Base-by-base conservation (phyloP, 768 basidiomycete species). In the Agaricus subrufescens region DNA sequence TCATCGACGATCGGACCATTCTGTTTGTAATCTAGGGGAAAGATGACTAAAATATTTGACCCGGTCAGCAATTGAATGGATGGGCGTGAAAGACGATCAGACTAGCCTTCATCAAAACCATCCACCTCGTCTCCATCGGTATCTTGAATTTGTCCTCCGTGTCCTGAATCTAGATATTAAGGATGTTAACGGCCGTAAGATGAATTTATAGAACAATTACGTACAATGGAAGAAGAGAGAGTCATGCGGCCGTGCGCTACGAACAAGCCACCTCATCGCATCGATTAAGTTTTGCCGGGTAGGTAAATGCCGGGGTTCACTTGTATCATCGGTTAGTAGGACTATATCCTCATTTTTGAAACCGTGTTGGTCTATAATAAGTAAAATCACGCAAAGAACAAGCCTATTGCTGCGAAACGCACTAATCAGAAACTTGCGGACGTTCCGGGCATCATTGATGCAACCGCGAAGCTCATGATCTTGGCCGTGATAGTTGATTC, bases 91-190 rank as follows among this genome's bases (percentile, higher is more conserved):
- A 29, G 44, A 45, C 67, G 39, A 54, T 19, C 34, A 11, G 11
- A 8, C 34, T 34, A 11, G 85, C 86, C 83, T 77, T 94, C 91
- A 59, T 94, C 91, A 52, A 73, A 81, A 6, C 93, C 94, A 62
- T 91, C 88, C 0, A 76, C 71, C 69, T 95, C 87, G 61, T 92
- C 91, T 3, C 89, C 90, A 61, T 91, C 79, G 1, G 71, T 58
- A 69, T 97, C 94, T 52, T 75, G 77, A 2, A 87, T 85, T 65
- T 95, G 94, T 9, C 94, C 96, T n/a, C 97, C 96, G 63, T 98
- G 95, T 0, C 95, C 96, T 1, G 94, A 96, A 70, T 92, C 89
- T 90, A 29, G 25, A 34, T 34, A 11, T 4, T 11, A 31, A 6
- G 45, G 30, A 52, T 12, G 7, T 29, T 30, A 50, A 37, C 42